phyloP scores from a whole-genome alignment of 139 green algal species.

The Coccomyxa sp. region DNA sequence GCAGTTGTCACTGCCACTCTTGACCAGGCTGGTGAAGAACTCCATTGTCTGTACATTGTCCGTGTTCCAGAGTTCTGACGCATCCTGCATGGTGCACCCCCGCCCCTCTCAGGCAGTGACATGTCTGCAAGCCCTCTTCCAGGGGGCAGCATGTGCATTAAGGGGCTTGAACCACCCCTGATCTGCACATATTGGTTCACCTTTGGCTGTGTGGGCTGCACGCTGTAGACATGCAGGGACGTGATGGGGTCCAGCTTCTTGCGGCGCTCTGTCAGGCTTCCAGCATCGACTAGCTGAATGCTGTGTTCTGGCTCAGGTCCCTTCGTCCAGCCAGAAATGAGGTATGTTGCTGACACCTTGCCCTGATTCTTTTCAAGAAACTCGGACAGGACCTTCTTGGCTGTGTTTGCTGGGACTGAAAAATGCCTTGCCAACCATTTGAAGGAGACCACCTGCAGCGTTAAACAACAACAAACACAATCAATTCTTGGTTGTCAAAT shows the following conservation, averaged over 20 bases:
- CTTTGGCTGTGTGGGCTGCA: conserved; percentile 41
- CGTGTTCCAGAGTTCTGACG: conserved; percentile 32
- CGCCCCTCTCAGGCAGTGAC: neutral
- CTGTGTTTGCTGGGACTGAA: conserved; percentile 29
- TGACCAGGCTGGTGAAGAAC: conserved; percentile 26
- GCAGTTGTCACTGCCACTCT: conserved; percentile 4
- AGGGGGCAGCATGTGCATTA: too few species aligned
- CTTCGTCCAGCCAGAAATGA: conserved; percentile 44
- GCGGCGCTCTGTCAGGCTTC: conserved; percentile 1
- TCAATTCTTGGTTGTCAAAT: neutral
- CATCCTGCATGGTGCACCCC: conserved; percentile 20
- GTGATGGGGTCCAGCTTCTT: conserved; percentile 23
- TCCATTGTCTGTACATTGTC: conserved; percentile 31
- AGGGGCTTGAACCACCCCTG: too few species aligned
- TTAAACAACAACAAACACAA: neutral
- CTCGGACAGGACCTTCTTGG: conserved; percentile 40
- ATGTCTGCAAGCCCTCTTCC: neutral
- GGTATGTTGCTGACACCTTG: conserved; percentile 43
- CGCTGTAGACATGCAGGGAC: conserved; percentile 48
- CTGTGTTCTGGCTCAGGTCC: conserved; percentile 9
- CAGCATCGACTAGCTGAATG: conserved; percentile 28
- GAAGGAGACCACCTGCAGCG: conserved; percentile 38
- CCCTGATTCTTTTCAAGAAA: conserved; percentile 21
- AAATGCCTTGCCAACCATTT: conserved; percentile 45
- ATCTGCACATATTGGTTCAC: neutral